Conservation (phyloP, 2,329 filamentous ascomycete species). For the Microdochium bolleyi region DNA sequence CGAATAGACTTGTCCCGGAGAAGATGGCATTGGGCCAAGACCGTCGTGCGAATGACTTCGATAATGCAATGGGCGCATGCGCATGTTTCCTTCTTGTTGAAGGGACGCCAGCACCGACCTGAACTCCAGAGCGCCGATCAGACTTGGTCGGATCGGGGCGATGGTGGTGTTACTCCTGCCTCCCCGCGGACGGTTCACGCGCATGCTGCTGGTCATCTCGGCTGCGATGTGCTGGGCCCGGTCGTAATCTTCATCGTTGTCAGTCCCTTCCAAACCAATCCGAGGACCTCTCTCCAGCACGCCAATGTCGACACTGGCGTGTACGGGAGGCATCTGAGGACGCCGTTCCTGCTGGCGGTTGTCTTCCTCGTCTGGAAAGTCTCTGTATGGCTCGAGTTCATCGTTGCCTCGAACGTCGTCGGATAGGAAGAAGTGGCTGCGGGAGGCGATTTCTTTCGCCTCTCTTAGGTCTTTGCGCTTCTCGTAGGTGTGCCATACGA, state of each 20-base stretch:
- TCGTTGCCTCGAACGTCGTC: slow-evolving; percentile 37
- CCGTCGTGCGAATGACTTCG: slow-evolving; percentile 63
- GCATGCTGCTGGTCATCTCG: slow-evolving; percentile 90
- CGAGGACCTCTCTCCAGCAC: slow-evolving; percentile 35
- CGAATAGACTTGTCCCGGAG: not conserved
- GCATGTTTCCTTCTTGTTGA: slow-evolving; percentile 71
- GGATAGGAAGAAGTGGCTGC: slow-evolving; percentile 64
- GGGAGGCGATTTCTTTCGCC: slow-evolving; percentile 61
- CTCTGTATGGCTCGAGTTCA: slow-evolving; percentile 57
- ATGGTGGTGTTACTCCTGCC: slow-evolving; percentile 64
- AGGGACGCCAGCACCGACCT: slow-evolving; percentile 83
- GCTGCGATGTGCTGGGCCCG: slow-evolving; percentile 55
- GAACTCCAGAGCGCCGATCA: slow-evolving; percentile 91
- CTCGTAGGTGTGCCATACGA: slow-evolving; percentile 85
- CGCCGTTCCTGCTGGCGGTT: slow-evolving; percentile 21
- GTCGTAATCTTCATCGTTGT: slow-evolving; percentile 47
- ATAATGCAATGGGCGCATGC: slow-evolving; percentile 59
- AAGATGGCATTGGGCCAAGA: slow-evolving; percentile 1
- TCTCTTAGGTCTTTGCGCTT: slow-evolving; percentile 51
- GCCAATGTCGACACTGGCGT: slow-evolving; percentile 27
- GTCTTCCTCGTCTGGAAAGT: slow-evolving; percentile 49
- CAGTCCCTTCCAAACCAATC: slow-evolving; percentile 33
- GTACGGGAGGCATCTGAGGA: slow-evolving; percentile 15
- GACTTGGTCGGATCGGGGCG: slow-evolving; percentile 82
- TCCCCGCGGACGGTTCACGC: slow-evolving; percentile 62